Evolutionary conservation across 768 basidiomycete species (phyloP), one percentile per base, ranked within the genome.

Genomic region (Peribolospora baueri): DNA sequence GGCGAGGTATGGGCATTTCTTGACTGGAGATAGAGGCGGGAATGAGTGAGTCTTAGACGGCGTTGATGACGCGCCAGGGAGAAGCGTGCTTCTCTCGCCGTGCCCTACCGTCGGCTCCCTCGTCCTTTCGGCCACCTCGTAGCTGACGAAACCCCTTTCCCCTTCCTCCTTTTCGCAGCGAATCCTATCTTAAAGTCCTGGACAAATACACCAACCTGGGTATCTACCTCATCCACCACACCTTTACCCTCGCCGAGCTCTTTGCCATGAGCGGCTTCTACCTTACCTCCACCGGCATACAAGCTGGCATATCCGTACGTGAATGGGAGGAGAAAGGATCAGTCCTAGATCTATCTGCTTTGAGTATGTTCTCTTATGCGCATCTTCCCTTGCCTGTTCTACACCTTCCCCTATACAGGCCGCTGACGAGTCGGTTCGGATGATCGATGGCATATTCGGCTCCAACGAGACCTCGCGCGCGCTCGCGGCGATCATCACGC

Each of bases 181-280:
- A 67, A 51, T 46, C 57, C 1, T 68, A 67, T 62, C 53, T 69
- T 5, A 58, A 61, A 5, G 60, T 68, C 2, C 60, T 70, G n/a
- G 67, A 70, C 57, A 63, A 65, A 53, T 69, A 67, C 54, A 68
- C 69, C 9, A 66, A 69, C 47, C 58, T 68, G 3, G 68, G 68
- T 7, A 65, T 68, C 54, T 68, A 69, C 58, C 46, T 69, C 46
- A 65, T 68, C 37, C 66, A 68, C 52, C 65, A 68, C 52, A 64
- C 65, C 1, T 67, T 69, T 61, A 65, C 68, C 14, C 61, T 70
- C 48, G 68, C 65, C 42, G 69, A 70, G 52, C 63, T 70, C 10
- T 70, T 69, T 58, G 56, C 68, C 47, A 69, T 69, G 67, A 67
- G 67, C 6, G 65, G 65, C 4, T 68, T 69, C 60, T 68, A 65